phyloP scores from a whole-genome alignment of 129 eudicot genomes.

The Chrysanthemum seticuspe region DNA sequence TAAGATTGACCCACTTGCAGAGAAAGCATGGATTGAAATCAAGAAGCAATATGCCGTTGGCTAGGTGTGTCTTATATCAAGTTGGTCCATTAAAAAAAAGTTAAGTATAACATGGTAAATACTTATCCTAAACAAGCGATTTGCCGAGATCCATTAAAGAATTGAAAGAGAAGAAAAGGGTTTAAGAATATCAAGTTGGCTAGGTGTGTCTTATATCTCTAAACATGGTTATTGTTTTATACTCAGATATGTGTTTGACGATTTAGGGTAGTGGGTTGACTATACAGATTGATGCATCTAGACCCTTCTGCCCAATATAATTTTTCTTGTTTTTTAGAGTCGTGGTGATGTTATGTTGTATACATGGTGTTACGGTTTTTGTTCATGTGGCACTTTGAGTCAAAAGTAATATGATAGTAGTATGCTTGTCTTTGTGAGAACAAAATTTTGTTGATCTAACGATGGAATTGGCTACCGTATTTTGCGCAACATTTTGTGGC shows the following conservation, averaged over 20 bases:
- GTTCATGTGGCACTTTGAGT: constrained; percentile 31
- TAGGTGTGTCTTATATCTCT: constrained; percentile 32
- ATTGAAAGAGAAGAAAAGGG: constrained; percentile 62
- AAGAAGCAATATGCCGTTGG: constrained; percentile 82
- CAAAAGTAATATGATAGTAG: constrained; percentile 16
- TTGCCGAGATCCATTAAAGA: constrained; percentile 59
- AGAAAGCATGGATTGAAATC: constrained; percentile 77
- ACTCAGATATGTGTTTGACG: constrained; percentile 28
- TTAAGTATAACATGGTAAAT: too few relatives aligned
- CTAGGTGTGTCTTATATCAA: too few relatives aligned
- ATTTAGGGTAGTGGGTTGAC: constrained; percentile 25
- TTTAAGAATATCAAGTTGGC: constrained; percentile 15
- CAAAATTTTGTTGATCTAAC: neutral
- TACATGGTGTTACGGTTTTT: constrained; percentile 40
- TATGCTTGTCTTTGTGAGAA: constrained; percentile 26
- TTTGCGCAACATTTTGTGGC: neutral
- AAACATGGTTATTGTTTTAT: constrained; percentile 23
- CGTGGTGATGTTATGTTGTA: constrained; percentile 19
- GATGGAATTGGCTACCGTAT: neutral
- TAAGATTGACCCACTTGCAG: constrained; percentile 71
- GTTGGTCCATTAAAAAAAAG: too few relatives aligned
- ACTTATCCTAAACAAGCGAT: too few relatives aligned
- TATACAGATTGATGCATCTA: constrained; percentile 9
- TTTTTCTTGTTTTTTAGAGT: constrained; percentile 15
- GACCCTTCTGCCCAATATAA: constrained; percentile 25